Percentiles rank a stretch among this genome's conserved stretches.
These are phyloP conservation scores for Sugiyamaella valdiviana DNA, from an alignment of 805 yeast genomes.

Conservation along the genomic window DNA sequence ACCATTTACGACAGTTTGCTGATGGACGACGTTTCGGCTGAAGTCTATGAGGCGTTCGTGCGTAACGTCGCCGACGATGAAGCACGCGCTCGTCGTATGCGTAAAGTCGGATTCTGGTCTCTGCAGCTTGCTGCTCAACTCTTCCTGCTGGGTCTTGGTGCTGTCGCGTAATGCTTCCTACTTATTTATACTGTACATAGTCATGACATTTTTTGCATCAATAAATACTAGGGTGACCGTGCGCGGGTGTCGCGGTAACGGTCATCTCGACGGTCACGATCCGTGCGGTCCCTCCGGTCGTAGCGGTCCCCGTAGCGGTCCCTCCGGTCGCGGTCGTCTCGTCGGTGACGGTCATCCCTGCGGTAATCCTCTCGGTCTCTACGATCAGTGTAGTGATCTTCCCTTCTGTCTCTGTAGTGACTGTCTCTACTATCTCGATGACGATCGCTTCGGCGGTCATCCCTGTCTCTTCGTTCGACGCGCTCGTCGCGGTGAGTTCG, in stretches of 20 bases:
- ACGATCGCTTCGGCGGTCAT: background rate
- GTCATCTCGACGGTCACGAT: background rate
- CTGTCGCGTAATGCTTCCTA: conserved; percentile 41
- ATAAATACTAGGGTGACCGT: background rate
- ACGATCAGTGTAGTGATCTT: background rate
- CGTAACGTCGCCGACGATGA: conserved; percentile 85
- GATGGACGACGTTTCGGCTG: conserved; percentile 86
- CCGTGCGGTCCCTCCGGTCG: background rate
- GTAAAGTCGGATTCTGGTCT: conserved; percentile 89
- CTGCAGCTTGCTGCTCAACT: conserved; percentile 77
- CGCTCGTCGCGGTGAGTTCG: background rate
- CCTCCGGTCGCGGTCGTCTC: background rate
- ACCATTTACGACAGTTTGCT: conserved; percentile 84
- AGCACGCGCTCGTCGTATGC: conserved; percentile 60
- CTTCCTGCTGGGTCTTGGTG: conserved; percentile 75
- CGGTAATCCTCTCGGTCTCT: background rate
- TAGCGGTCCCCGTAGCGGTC: background rate
- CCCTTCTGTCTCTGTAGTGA: background rate
- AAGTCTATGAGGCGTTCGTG: conserved; percentile 86
- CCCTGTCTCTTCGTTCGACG: conserved; percentile 1
- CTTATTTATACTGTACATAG: conserved; percentile 1
- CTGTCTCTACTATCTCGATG: background rate
- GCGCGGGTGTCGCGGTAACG: too few relatives aligned
- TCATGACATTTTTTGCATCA: conserved; percentile 2
- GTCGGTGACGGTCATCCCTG: background rate